These are phyloP conservation scores for Schrenkiella parvula DNA, from an alignment of 345 rosid species.

Conservation along the genomic window DNA sequence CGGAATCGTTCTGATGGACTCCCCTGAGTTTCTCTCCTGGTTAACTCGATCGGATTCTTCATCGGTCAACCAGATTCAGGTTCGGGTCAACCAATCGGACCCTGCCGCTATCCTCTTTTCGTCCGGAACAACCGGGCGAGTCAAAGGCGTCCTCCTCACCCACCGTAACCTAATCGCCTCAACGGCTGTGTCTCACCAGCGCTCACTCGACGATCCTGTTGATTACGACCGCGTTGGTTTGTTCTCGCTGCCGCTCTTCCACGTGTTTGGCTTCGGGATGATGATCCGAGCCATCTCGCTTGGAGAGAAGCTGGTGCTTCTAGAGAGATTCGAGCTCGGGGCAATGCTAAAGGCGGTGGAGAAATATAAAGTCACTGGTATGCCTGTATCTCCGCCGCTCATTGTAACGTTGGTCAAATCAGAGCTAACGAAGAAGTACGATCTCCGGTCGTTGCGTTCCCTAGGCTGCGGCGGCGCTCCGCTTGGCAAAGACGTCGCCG, in stretches of 20 bases:
- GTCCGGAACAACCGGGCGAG: constrained; percentile 78
- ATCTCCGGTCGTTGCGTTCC: constrained; percentile 52
- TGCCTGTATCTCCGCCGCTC: constrained; percentile 86
- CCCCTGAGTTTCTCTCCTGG: constrained; percentile 64
- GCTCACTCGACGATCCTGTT: constrained; percentile 3
- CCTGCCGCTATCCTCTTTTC: constrained; percentile 70
- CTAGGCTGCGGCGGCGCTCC: constrained; percentile 85
- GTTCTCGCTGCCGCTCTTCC: constrained; percentile 50
- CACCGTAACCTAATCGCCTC: constrained; percentile 74
- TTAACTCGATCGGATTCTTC: constrained; percentile 17
- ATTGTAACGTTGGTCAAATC: constrained; percentile 64
- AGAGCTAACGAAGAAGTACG: constrained; percentile 58
- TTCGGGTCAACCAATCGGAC: constrained; percentile 51
- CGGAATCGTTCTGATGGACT: constrained; percentile 56
- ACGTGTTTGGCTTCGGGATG: constrained; percentile 47
- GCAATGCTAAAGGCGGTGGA: constrained; percentile 50
- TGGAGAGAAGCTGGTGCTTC: constrained; percentile 43
- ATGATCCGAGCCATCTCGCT: constrained; percentile 39
- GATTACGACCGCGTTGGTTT: constrained; percentile 43
- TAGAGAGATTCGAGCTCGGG: constrained; percentile 53
- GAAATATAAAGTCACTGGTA: constrained; percentile 50
- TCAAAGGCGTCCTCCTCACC: constrained; percentile 61
- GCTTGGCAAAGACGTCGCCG: constrained; percentile 66
- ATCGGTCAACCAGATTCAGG: not conserved
- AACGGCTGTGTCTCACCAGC: constrained; percentile 44